A percentile compares a stretch with the other conserved stretches of the same genome.
Conservation (phyloP, 345 rosid genomes). For the Acer yangbiense region DNA sequence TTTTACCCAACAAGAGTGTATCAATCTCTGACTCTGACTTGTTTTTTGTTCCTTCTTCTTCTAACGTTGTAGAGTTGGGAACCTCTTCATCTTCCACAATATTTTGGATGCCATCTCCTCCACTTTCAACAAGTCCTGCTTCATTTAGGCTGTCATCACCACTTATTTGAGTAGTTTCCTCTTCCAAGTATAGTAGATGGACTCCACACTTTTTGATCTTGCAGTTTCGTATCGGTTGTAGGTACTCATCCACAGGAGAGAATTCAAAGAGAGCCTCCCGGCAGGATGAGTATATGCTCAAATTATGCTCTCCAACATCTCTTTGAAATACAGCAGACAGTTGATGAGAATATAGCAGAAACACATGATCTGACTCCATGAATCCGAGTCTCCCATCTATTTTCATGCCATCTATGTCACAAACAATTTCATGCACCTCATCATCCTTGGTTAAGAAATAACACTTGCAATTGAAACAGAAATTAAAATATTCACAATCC, state of each 20-base stretch:
- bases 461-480: too few species aligned
- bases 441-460: neutral
- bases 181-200: neutral
- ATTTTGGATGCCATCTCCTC: neutral
- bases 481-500: too few species aligned
- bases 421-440: neutral
- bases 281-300: neutral
- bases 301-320: neutral
- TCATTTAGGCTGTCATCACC: neutral
- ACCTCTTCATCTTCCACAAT: neutral
- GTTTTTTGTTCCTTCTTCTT: neutral
- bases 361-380: neutral
- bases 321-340: slow-evolving; percentile 7
- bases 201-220: slow-evolving; percentile 5
- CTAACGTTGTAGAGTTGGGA: neutral
- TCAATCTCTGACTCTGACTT: neutral
- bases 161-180: neutral
- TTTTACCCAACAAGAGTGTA: too few species aligned
- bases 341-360: neutral
- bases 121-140: neutral
- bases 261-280: neutral
- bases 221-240: too few species aligned
- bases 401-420: too few species aligned
- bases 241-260: too few species aligned
- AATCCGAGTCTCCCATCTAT: neutral